These are phyloP conservation scores for Tylopilus plumbeoviolaceoides DNA, from an alignment of 768 basidiomycete species.

Conservation along the genomic window DNA sequence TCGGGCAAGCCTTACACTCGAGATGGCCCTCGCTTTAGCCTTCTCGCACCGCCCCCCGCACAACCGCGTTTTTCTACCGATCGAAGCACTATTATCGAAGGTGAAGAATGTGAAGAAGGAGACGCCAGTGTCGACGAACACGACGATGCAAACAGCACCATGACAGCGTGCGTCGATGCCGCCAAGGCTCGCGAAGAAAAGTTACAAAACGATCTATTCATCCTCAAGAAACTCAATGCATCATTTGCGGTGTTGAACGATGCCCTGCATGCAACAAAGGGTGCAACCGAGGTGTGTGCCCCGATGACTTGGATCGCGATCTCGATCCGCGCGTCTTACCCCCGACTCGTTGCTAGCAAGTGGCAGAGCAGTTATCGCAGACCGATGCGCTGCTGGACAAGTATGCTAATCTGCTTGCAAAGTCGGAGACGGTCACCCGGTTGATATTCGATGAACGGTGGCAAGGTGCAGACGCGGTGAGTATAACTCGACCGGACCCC, in stretches of 20 bases:
- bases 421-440: slow-evolving; percentile 63
- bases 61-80: slow-evolving; percentile 17
- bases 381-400: slow-evolving; percentile 73
- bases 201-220: slow-evolving; percentile 67
- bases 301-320: background rate
- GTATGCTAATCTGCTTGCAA: slow-evolving; percentile 65
- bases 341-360: slow-evolving; percentile 39
- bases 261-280: slow-evolving; percentile 57
- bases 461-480: slow-evolving; percentile 69
- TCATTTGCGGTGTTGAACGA: slow-evolving; percentile 67
- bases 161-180: slow-evolving; percentile 22
- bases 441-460: slow-evolving; percentile 75
- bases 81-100: slow-evolving; percentile 24
- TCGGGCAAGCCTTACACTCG: slow-evolving; percentile 29
- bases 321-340: background rate
- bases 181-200: slow-evolving; percentile 60
- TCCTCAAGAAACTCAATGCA: slow-evolving; percentile 68
- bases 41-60: slow-evolving; percentile 28
- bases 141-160: slow-evolving; percentile 20
- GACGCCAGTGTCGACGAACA: slow-evolving; percentile 8
- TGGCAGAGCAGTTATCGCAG: slow-evolving; percentile 62
- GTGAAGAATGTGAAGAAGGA: slow-evolving; percentile 19
- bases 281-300: slow-evolving; percentile 62
- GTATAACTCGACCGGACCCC: slow-evolving; percentile 19
- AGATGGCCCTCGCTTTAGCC: slow-evolving; percentile 32